phyloP scores from a whole-genome alignment of 139 green algal species.

The Coelastrella sp. region DNA sequence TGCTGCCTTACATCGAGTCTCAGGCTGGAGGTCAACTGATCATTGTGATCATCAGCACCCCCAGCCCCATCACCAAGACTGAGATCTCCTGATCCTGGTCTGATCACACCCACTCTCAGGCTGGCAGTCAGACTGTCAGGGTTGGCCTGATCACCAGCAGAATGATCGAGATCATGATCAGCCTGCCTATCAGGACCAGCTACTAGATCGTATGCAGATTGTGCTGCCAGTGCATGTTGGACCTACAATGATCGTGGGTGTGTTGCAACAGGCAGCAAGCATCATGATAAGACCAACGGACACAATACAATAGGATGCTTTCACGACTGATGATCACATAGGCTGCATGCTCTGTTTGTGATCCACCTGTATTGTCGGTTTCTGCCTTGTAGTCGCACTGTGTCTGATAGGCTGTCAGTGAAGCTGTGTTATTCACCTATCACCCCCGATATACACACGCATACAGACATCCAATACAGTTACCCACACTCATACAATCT shows the following conservation, averaged over 20 bases:
- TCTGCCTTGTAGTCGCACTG: too few species aligned
- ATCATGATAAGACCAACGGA: too few species aligned
- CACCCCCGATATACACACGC: neutral
- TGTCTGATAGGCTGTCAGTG: too few species aligned
- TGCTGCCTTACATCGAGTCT: neutral
- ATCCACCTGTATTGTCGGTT: too few species aligned
- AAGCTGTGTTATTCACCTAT: neutral
- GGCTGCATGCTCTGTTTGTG: too few species aligned
- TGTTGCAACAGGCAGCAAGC: neutral
- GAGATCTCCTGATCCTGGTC: too few species aligned
- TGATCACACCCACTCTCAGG: neutral
- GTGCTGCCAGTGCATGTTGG: neutral
- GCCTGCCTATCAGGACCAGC: neutral
- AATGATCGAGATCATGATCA: neutral
- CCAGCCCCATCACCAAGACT: neutral
- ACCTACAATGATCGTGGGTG: neutral
- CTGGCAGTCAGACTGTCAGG: neutral
- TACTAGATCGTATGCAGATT: neutral
- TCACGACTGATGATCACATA: too few species aligned
- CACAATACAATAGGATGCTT: too few species aligned
- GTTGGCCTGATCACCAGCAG: too few species aligned
- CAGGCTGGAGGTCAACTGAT: too few species aligned
- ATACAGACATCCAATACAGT: neutral
- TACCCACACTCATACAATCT: neutral
- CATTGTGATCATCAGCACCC: neutral